Conservation (phyloP, 73 alveolate genomes). For the Paramecium pentaurelia region DNA sequence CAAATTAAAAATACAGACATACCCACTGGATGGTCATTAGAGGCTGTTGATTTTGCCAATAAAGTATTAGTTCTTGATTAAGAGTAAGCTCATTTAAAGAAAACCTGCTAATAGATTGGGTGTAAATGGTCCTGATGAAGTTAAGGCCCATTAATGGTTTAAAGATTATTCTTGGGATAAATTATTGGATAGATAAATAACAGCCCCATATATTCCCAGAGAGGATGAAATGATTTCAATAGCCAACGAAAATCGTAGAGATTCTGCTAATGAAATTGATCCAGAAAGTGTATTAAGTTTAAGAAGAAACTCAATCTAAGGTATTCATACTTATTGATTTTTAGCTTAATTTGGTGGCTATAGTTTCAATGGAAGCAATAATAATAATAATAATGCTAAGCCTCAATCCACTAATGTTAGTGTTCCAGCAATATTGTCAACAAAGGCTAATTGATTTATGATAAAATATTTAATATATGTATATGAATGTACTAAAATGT, state of each 20-base stretch:
- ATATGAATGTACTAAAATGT: constrained; percentile 21
- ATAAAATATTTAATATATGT: constrained; percentile 4
- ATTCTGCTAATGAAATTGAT: constrained; percentile 41
- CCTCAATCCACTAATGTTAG: constrained; percentile 14
- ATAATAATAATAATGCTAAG: neutral
- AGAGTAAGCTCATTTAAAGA: constrained; percentile 56
- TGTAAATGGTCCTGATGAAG: constrained; percentile 70
- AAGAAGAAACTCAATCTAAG: constrained; percentile 68
- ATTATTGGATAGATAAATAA: neutral
- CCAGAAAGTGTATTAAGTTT: constrained; percentile 53
- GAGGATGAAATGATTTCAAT: neutral
- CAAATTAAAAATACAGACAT: constrained; percentile 65
- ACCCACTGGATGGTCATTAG: constrained; percentile 79
- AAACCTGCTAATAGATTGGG: constrained; percentile 68
- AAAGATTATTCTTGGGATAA: constrained; percentile 64
- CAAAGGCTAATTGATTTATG: constrained; percentile 11
- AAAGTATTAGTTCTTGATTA: constrained; percentile 60
- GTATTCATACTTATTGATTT: neutral
- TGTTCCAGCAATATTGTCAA: constrained; percentile 4
- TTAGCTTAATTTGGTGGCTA: constrained; percentile 12
- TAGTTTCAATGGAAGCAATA: neutral
- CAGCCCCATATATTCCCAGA: constrained; percentile 55
- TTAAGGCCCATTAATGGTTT: constrained; percentile 67
- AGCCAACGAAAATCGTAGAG: constrained; percentile 60
- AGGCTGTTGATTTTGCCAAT: constrained; percentile 87